Base-by-base conservation (phyloP, 331 rosid species). In the Ulmus americana region DNA sequence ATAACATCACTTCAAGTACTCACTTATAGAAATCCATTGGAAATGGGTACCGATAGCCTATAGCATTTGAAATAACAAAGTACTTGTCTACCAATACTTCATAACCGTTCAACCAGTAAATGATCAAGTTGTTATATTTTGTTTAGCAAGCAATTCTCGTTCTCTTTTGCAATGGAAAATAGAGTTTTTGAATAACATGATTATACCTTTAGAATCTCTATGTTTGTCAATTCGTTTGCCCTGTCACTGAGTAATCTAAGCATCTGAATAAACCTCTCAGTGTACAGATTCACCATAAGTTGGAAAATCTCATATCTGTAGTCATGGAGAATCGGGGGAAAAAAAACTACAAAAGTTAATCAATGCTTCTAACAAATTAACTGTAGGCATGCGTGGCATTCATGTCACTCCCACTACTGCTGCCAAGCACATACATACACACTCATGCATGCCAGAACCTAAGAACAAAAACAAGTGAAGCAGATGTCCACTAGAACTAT, bases 301-400 rank as follows among this genome's bases (percentile, higher is more conserved):
- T 92, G 98, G 81, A 87, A 92, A 78, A 92, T 85, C 78, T 89
- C 98, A 68, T 92, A 92, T 89, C 98, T 92, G 90, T 80, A 76
- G 71, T 65, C 74, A 63, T 48, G 49, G 47, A 79, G 64, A 67
- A 63, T 8, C 51, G 59, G 72, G 50, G 70, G 45, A n/a, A 8
- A 8, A 22, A 53, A 53, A 16, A 6, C 7, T 8, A 18, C 10
- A 2, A 6, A 53, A 20, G 35, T 28, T 28, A 28, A 28, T 28
- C 35, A 28, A 28, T 28, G 35, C 35, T 28, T 28, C 35, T 28
- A 28, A 28, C 4, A 28, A 28, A 28, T 28, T 28, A 3, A 28
- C 35, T 28, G 35, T 28, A 0, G 35, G 4, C 35, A 28, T 28
- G 35, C 35, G 4, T 28, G 35, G 35, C 35, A 28, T 28, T 28